Evolutionary conservation across 139 green algal species (phyloP), one percentile per base, ranked within the genome.

Genomic region (Edaphochlamys debaryana): DNA sequence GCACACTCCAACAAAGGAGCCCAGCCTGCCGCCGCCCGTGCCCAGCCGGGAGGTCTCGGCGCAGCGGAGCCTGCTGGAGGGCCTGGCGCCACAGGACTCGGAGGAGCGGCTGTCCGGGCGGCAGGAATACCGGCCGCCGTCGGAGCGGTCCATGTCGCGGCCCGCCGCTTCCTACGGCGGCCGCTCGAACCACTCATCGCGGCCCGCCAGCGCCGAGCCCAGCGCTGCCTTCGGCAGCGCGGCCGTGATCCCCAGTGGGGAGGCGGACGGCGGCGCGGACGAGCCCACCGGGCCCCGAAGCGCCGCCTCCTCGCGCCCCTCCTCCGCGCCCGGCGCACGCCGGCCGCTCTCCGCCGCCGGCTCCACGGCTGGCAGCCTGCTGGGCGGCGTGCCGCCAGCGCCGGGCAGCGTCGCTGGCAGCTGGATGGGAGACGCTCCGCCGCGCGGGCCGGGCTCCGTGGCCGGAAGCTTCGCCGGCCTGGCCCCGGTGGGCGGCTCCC

Each of bases 71-170:
- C 63, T 82, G 40, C 66, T 82, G 42, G 62, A 62, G 41, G 34
- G 62, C 30, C 34, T 64, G 19, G 20, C 29, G 30, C 2, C n/a
- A 20, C 37, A 19, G 27, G 73, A 15, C 19, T 45, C 7, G 20
- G 70, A 34, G 60, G 75, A 81, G 1, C 75, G 60, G 19, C 40
- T 81, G 60, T 9, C 17, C 3, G 60, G 25, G 8, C 40, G 76
- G 7, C n/a, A 66, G 34, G 76, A 82, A 45, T 82, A 82, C 76
- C 76, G 42, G 37, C 76, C 76, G 60, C 76, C 76, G 63, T 73
- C 76, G 34, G 63, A 74, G 27, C 42, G 76, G 5, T 74, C 63
- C 27, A 15, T 62, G 36, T 19, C 5, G 42, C 62, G 76, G 32
- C 76, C 76, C n/a, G 22, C n/a, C 7, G 45, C 23, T 2, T 82